Conservation (phyloP, 106 monocot genomes). For the Platanthera guangdongensis region DNA sequence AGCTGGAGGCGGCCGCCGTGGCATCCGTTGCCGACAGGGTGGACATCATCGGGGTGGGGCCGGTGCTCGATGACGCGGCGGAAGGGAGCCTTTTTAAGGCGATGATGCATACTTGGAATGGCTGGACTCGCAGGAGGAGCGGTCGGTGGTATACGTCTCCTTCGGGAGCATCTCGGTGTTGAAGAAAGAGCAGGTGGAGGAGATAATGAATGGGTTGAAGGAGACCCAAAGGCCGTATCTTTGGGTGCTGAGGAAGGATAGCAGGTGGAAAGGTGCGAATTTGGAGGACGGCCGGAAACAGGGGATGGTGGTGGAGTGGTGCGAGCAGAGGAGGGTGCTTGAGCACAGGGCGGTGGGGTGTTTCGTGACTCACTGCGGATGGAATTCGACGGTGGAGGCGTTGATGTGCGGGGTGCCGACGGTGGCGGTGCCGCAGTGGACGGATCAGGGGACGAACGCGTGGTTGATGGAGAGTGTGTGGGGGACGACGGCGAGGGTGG, state of each 20-base stretch:
- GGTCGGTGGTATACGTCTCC: conserved; percentile 9
- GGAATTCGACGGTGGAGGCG: conserved; percentile 18
- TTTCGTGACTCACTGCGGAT: conserved; percentile 31
- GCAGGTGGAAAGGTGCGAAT: background rate
- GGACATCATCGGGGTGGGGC: background rate
- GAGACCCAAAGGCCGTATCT: conserved; percentile 21
- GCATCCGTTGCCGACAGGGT: background rate
- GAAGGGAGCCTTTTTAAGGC: background rate
- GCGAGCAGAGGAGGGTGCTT: conserved; percentile 20
- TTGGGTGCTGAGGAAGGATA: conserved; percentile 18
- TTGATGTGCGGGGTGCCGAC: background rate
- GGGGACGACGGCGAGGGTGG: conserved; percentile 12
- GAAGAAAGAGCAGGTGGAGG: conserved; percentile 15
- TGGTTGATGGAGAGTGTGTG: conserved; percentile 5
- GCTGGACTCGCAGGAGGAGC: conserved; percentile 15
- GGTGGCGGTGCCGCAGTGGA: conserved; percentile 18
- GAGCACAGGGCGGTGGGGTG: conserved; percentile 25
- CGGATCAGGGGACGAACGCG: conserved; percentile 7
- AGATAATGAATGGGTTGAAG: conserved; percentile 7
- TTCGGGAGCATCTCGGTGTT: conserved; percentile 19
- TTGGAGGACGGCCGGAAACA: background rate
- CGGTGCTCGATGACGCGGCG: background rate
- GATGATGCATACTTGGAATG: conserved; percentile 21
- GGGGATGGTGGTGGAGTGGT: conserved; percentile 29
- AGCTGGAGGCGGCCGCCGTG: background rate